phyloP scores from a whole-genome alignment of 208 protist species.

The Acanthamoeba triangularis region DNA sequence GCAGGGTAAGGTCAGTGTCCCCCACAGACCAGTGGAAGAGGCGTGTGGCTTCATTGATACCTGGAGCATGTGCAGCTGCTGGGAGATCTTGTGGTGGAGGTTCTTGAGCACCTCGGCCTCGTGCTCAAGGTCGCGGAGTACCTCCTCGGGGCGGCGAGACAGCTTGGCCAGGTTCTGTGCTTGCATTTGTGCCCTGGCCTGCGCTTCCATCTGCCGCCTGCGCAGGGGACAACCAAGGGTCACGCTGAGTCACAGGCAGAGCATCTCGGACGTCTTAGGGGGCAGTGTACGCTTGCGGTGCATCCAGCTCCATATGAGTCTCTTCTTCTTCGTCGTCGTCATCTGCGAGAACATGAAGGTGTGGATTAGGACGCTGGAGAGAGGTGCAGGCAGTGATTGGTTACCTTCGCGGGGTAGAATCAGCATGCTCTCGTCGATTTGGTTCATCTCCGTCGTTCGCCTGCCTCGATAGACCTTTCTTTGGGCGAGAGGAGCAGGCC shows the following conservation, averaged over 20 bases:
- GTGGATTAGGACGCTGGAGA: too few relatives aligned
- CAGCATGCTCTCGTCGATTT: constrained; percentile 22
- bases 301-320: too few relatives aligned
- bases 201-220: not conserved
- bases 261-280: too few relatives aligned
- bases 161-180: not conserved
- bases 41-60: not conserved
- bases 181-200: not conserved
- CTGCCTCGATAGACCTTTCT: not conserved
- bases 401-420: not conserved
- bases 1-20: not conserved
- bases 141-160: not conserved
- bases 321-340: too few relatives aligned
- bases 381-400: not conserved
- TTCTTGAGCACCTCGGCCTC: not conserved
- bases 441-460: constrained; percentile 10
- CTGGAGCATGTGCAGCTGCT: constrained; percentile 28
- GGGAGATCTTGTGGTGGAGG: not conserved
- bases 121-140: not conserved
- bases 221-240: not conserved
- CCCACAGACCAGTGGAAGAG: not conserved
- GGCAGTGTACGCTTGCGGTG: too few relatives aligned
- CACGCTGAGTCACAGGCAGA: too few relatives aligned
- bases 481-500: not conserved
- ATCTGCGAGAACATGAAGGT: too few relatives aligned